Conservation (phyloP, 768 basidiomycete genomes). For the Austroboletus eburneus region DNA sequence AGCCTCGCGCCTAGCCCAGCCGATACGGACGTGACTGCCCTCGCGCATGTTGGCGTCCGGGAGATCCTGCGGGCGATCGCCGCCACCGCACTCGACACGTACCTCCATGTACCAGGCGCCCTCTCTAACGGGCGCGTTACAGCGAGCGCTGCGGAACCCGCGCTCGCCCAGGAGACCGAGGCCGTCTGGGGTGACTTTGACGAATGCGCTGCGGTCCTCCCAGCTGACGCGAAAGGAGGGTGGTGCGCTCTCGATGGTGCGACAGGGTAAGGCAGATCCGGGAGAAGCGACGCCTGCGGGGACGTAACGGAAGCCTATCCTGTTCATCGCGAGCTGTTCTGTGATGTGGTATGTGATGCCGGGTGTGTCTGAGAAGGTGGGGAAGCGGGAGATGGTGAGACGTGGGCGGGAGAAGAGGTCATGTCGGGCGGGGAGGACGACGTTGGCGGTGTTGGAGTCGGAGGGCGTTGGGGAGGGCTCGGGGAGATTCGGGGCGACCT, state of each 20-base stretch:
- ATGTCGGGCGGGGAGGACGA: conserved; percentile 59
- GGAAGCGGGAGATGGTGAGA: conserved; percentile 71
- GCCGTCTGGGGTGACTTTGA: conserved; percentile 78
- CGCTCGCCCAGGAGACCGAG: conserved; percentile 73
- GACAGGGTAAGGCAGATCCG: conserved; percentile 57
- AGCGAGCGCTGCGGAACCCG: conserved; percentile 87
- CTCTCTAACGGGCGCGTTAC: conserved; percentile 83
- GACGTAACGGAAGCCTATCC: conserved; percentile 74
- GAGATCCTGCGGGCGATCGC: conserved; percentile 41
- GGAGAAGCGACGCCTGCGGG: conserved; percentile 71
- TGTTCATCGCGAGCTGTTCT: conserved; percentile 68
- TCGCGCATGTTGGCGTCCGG: conserved; percentile 48
- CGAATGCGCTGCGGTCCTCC: conserved; percentile 85
- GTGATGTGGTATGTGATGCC: conserved; percentile 58
- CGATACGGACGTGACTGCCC: conserved; percentile 83
- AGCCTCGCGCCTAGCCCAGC: conserved; percentile 90
- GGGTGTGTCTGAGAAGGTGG: conserved; percentile 57
- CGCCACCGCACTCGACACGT: conserved; percentile 69
- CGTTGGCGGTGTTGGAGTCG: conserved; percentile 43
- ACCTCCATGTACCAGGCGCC: conserved; percentile 97
- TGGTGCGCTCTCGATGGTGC: conserved; percentile 79
- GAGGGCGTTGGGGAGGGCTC: conserved; percentile 57
- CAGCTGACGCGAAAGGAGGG: conserved; percentile 71
- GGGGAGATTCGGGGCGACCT: conserved; percentile 39
- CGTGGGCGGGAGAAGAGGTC: conserved; percentile 68